phyloP scores from a whole-genome alignment of 805 yeast species.

The Kuraishia piskuri region DNA sequence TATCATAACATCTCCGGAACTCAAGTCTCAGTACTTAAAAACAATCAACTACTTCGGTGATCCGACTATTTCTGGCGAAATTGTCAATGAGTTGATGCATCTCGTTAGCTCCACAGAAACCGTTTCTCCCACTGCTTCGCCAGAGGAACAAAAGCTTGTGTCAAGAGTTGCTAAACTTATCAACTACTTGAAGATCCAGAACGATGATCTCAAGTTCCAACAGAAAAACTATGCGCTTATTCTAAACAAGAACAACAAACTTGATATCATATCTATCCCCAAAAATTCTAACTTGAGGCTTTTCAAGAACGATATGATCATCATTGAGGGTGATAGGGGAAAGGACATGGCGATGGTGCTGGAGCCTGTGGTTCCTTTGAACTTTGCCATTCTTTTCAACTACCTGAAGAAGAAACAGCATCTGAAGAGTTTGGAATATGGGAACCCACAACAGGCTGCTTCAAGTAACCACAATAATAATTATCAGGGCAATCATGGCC shows the following conservation, averaged over 20 bases:
- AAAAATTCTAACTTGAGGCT: slow-evolving; percentile 52
- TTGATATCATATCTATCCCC: slow-evolving; percentile 64
- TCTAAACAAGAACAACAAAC: slow-evolving; percentile 31
- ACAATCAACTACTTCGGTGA: slow-evolving; percentile 51
- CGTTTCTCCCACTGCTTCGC: neutral
- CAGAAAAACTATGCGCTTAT: slow-evolving; percentile 27
- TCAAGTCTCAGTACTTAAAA: slow-evolving; percentile 38
- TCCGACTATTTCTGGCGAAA: slow-evolving; percentile 25
- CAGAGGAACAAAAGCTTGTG: slow-evolving; percentile 1
- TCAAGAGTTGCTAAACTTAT: slow-evolving; percentile 23
- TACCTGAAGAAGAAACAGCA: slow-evolving; percentile 70
- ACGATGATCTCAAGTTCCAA: slow-evolving; percentile 32
- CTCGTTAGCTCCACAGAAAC: slow-evolving; percentile 12
- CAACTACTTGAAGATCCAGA: slow-evolving; percentile 31
- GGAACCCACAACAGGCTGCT: slow-evolving; percentile 14
- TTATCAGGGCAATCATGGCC: slow-evolving; percentile 1
- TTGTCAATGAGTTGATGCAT: slow-evolving; percentile 26
- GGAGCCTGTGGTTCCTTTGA: slow-evolving; percentile 53
- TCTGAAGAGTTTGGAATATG: slow-evolving; percentile 37
- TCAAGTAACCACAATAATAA: slow-evolving; percentile 16
- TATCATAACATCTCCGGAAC: slow-evolving; percentile 51
- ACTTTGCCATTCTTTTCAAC: slow-evolving; percentile 63
- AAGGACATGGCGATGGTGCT: slow-evolving; percentile 69
- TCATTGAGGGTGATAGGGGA: slow-evolving; percentile 81
- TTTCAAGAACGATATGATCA: slow-evolving; percentile 55